Conservation (phyloP, 108 stramenopile genomes). For the Nitzschia sp. region DNA sequence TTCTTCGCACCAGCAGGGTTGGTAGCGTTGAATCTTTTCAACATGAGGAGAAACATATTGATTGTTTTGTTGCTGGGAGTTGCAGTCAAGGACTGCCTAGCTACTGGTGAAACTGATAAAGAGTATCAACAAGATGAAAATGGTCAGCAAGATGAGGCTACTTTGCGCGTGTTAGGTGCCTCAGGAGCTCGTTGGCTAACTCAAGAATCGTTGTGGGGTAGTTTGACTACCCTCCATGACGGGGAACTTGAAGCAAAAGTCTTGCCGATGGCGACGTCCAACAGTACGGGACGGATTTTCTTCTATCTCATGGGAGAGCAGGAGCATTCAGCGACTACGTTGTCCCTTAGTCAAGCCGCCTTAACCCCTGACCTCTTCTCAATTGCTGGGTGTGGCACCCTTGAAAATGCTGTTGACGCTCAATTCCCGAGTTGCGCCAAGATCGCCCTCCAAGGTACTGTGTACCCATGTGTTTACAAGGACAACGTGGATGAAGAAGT, state of each 20-base stretch:
- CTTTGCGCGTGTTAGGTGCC: too few species aligned
- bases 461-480: slow-evolving; percentile 16
- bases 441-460: slow-evolving; percentile 20
- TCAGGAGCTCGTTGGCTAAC: too few species aligned
- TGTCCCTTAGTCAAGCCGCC: slow-evolving; percentile 7
- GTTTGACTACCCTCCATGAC: too few species aligned
- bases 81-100: too few species aligned
- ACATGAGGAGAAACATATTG: too few species aligned
- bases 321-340: background rate
- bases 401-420: slow-evolving; percentile 27
- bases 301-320: slow-evolving; percentile 9
- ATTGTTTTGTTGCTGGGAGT: too few species aligned
- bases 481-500: slow-evolving; percentile 2
- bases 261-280: background rate
- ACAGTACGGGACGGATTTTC: background rate
- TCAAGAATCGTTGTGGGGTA: too few species aligned
- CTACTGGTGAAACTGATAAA: too few species aligned
- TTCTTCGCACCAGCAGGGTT: too few species aligned
- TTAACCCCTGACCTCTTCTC: slow-evolving; percentile 1
- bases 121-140: too few species aligned
- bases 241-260: background rate
- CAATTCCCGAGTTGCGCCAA: slow-evolving; percentile 49
- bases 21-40: too few species aligned
- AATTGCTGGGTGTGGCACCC: slow-evolving; percentile 1
- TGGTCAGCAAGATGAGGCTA: too few species aligned